Base-by-base conservation (phyloP, 495 filamentous ascomycete species). In the Pyronema omphalodes region DNA sequence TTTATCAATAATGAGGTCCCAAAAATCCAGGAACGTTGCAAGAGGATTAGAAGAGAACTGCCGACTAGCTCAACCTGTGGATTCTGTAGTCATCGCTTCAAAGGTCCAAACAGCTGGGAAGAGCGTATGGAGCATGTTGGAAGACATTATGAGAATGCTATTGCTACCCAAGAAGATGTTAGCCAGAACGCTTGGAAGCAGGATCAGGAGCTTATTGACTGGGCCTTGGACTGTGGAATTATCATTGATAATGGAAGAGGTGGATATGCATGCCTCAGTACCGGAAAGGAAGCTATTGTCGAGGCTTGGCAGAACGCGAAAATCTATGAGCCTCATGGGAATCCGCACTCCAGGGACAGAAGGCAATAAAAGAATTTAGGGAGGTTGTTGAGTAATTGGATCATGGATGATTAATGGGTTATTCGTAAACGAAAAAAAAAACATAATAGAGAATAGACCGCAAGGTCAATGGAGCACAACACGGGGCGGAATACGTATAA, bases 51-150 rank as follows among this genome's bases (percentile, higher is more conserved):
- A 9, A 77, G 86, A 19, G 50, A 69, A 0, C 68, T 82, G 0
- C 89, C 89, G 0, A 62, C 60, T 6, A 60, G 67, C 37, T 82
- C 80, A 65, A 62, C 53, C 11, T 96, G 89, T 58, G 77, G 80
- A 2, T 81, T 82, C 58, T 94, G 88, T 62, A 57, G 51, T 0
- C 36, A 64, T 34, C 53, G 58, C 6, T 96, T 94, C 58, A 62
- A 68, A 3, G 84, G 84, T 7, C 23, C 56, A 3, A 72, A 68
- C 3, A 79, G 74, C 34, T 95, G 87, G 88, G 83, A 93, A 53
- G 71, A 79, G 49, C 73, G 88, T 15, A 86, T 94, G 80, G 89
- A 96, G 67, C 89, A 96, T 67, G 81, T 94, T 9, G 88, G 84
- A 0, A 77, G 79, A 45, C 88, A 91, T 61, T 73, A 86, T 52